phyloP scores from a whole-genome alignment of 1,139 yeast genomes.

The Yamadazyma blattariae region DNA sequence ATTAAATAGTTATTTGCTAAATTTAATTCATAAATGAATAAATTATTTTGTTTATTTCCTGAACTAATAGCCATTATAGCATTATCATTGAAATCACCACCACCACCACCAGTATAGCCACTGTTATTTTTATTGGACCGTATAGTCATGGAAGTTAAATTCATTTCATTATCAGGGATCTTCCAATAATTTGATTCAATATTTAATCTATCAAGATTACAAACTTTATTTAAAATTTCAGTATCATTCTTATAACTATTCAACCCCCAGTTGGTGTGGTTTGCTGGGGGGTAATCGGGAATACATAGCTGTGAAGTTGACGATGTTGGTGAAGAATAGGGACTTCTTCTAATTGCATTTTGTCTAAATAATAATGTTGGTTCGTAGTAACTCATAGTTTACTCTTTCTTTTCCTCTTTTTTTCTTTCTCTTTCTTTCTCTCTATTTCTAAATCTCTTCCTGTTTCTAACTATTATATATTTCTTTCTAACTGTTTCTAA shows the following conservation, averaged over 20 bases:
- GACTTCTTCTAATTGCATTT: conserved; percentile 40
- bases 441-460: too few relatives aligned
- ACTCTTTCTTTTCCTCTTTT: neutral
- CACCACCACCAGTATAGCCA: too few relatives aligned
- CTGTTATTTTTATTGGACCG: conserved; percentile 17
- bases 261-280: conserved; percentile 1
- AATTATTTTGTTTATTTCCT: conserved; percentile 51
- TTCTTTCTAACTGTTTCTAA: too few relatives aligned
- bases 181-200: conserved; percentile 69
- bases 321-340: conserved; percentile 27
- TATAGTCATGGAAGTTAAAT: conserved; percentile 53
- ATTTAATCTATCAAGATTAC: conserved; percentile 39
- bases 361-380: conserved; percentile 45
- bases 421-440: neutral
- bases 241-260: conserved; percentile 20
- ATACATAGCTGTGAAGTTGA: conserved; percentile 3
- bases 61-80: conserved; percentile 62
- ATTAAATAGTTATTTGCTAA: conserved; percentile 45
- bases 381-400: conserved; percentile 26
- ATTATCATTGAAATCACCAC: conserved; percentile 12
- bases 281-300: neutral
- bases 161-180: conserved; percentile 56
- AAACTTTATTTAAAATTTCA: conserved; percentile 35
- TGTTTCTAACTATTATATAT: too few relatives aligned
- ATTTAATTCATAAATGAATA: conserved; percentile 63